A percentile compares a stretch with the other conserved stretches of the same genome.
Evolutionary conservation across 768 basidiomycete species (phyloP).

Genomic region (Leucocoprinus leucothites): DNA sequence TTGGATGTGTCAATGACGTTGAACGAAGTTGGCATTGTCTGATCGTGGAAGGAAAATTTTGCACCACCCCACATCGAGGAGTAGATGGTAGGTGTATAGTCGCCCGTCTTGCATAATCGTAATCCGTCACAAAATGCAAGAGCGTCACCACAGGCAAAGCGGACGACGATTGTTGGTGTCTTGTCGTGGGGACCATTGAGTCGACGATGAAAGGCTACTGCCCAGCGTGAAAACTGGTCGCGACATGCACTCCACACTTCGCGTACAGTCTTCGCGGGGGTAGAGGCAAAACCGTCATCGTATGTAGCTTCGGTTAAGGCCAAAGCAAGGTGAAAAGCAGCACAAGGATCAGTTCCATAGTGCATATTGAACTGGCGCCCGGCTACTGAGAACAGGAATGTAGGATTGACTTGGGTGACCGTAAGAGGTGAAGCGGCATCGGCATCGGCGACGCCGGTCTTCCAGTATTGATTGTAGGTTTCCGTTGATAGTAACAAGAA

Average conservation of each 20-base stretch:
- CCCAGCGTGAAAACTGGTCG: conserved; percentile 33
- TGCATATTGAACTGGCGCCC: conserved; percentile 39
- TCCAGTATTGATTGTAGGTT: conserved; percentile 34
- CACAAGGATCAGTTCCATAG: conserved; percentile 40
- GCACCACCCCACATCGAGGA: conserved; percentile 31
- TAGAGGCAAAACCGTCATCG: conserved; percentile 4
- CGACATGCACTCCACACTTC: conserved; percentile 27
- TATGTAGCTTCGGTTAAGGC: conserved; percentile 20
- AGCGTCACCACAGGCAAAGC: conserved; percentile 40
- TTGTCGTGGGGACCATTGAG: conserved; percentile 6
- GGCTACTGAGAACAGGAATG: conserved; percentile 37
- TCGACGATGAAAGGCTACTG: conserved; percentile 24
- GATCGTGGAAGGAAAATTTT: conserved; percentile 28
- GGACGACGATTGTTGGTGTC: conserved; percentile 22
- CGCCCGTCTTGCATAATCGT: conserved; percentile 14
- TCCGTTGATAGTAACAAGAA: conserved; percentile 15
- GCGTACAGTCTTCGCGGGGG: conserved; percentile 11
- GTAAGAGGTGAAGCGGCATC: conserved; percentile 17
- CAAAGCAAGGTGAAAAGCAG: conserved; percentile 38
- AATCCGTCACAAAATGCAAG: conserved; percentile 36
- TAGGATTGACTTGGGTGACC: conserved; percentile 35
- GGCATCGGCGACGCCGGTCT: conserved; percentile 35
- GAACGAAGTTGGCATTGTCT: conserved; percentile 31
- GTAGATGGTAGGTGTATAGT: conserved; percentile 26
- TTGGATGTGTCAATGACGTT: conserved; percentile 51